Percentiles rank a stretch among this genome's conserved stretches.
These are phyloP conservation scores for Metschnikowia bowlesiae DNA, from an alignment of 805 yeast species.

Conservation along the genomic window DNA sequence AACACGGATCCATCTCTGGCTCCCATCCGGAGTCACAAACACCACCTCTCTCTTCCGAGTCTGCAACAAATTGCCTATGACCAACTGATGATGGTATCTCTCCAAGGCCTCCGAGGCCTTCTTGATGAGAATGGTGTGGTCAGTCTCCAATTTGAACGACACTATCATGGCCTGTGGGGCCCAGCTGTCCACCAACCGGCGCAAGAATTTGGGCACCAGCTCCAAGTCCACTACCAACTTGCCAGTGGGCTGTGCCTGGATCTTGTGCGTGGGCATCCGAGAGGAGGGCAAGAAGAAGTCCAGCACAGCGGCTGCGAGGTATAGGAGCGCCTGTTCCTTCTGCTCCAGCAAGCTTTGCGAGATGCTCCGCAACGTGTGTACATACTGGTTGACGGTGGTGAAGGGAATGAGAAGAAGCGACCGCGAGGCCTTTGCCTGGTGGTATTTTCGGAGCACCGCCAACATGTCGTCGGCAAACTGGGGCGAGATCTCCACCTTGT, in stretches of 20 bases:
- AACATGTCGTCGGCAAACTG: conserved; percentile 60
- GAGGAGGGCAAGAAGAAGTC: conserved; percentile 91
- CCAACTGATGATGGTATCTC: conserved; percentile 88
- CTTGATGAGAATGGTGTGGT: conserved; percentile 57
- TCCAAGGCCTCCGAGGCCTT: conserved; percentile 78
- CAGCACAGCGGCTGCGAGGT: conserved; percentile 95
- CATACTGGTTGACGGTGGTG: conserved; percentile 91
- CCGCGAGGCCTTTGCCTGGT: conserved; percentile 45
- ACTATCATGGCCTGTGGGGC: conserved; percentile 93
- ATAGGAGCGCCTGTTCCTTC: conserved; percentile 65
- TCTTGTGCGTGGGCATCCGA: conserved; percentile 87
- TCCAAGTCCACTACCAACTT: conserved; percentile 81
- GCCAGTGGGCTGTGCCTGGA: conserved; percentile 78
- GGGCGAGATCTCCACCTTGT: conserved; percentile 57
- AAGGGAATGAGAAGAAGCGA: conserved; percentile 73
- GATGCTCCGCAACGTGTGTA: conserved; percentile 72
- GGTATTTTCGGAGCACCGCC: conserved; percentile 52
- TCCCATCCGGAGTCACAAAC: conserved; percentile 57
- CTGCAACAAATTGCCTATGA: conserved; percentile 88
- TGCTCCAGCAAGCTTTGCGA: conserved; percentile 55
- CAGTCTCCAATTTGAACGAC: conserved; percentile 93
- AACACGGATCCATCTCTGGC: conserved; percentile 44
- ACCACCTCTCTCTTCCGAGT: conserved; percentile 85
- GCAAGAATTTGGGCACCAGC: conserved; percentile 92
- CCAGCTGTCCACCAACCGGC: conserved; percentile 87